Evolutionary conservation across 2,329 filamentous ascomycete genomes (phyloP), one percentile per base, ranked within the genome.

Genomic region (Orbilia quercus): DNA sequence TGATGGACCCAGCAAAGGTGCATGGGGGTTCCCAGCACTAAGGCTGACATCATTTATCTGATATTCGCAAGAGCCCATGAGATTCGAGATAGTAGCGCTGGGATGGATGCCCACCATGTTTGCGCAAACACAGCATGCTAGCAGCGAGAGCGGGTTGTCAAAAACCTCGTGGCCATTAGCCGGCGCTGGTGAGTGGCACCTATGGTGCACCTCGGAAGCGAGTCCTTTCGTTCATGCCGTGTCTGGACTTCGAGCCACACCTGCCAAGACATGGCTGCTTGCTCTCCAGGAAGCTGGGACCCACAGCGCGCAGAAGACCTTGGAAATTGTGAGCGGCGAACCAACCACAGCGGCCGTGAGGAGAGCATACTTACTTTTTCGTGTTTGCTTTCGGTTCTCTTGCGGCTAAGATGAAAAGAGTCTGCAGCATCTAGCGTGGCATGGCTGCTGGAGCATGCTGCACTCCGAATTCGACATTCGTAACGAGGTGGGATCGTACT

Each of bases 11-110:
- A 28, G 22, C 22, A 44, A 23, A 25, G 31, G 20, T 38, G 54
- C 60, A 73, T 73, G 69, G 69, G 69, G 63, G 69, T 45, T 16
- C 28, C 54, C 67, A 20, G 48, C 34, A 25, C 47, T 51, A 59
- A 65, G 69, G 69, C 60, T 73, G 69, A 73, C 69, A 73, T 73
- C 69, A 73, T 73, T 65, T 59, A 60, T 59, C 53, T 59, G 63
- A 59, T 55, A 60, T 73, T 66, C 60, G 60, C 22, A 62, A 73
- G 36, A 60, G 45, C 60, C 57, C 57, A 62, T 66, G 40, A 73
- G 40, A 60, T 59, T 58, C 23, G 34, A 54, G 31, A 14, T 50
- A 31, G 20, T 67, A 67, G 63, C 63, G 63, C 63, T 67, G 63
- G 36, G 36, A 36, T 31, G 63, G 63, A 25, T 50, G 51, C 31